Evolutionary conservation across 2,329 filamentous ascomycete species (phyloP).

Genomic region (Diaporthe humulicola): DNA sequence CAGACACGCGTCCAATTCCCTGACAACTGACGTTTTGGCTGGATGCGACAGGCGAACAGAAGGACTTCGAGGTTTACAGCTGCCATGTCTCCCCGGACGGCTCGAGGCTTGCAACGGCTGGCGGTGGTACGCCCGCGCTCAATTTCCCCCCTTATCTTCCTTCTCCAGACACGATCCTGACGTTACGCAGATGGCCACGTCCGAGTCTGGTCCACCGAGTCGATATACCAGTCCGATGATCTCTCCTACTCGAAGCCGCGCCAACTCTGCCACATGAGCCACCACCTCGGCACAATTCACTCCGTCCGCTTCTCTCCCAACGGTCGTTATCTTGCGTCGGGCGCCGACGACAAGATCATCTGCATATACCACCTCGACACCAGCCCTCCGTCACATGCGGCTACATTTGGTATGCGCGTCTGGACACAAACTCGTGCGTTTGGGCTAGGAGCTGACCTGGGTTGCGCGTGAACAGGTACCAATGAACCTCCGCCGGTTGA

Average conservation of each 20-base stretch:
- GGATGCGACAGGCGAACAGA: conserved; percentile 82
- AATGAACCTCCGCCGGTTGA: conserved; percentile 94
- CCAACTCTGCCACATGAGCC: conserved; percentile 97
- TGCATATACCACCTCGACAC: conserved; percentile 95
- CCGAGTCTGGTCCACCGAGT: conserved; percentile 96
- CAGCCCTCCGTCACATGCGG: conserved; percentile 80
- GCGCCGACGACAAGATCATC: conserved; percentile 98
- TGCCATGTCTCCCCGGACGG: conserved; percentile 98
- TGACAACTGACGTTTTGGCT: conserved; percentile 43
- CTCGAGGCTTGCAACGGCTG: conserved; percentile 90
- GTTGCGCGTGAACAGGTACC: conserved; percentile 64
- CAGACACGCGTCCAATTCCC: neutral
- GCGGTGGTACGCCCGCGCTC: conserved; percentile 76
- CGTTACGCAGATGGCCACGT: conserved; percentile 84
- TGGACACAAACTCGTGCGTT: neutral
- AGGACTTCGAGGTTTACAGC: conserved; percentile 98
- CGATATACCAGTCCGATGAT: conserved; percentile 85
- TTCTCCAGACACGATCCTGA: neutral
- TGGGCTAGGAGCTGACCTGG: neutral
- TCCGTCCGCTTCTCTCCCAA: conserved; percentile 97
- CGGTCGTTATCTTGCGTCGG: conserved; percentile 93
- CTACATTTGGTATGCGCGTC: conserved; percentile 78
- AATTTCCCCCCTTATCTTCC: neutral
- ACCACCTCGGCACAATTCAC: conserved; percentile 97
- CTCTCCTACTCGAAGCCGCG: conserved; percentile 81